Evolutionary conservation across 768 basidiomycete species (phyloP).

Genomic region (Phylloporus rhodoxanthus): DNA sequence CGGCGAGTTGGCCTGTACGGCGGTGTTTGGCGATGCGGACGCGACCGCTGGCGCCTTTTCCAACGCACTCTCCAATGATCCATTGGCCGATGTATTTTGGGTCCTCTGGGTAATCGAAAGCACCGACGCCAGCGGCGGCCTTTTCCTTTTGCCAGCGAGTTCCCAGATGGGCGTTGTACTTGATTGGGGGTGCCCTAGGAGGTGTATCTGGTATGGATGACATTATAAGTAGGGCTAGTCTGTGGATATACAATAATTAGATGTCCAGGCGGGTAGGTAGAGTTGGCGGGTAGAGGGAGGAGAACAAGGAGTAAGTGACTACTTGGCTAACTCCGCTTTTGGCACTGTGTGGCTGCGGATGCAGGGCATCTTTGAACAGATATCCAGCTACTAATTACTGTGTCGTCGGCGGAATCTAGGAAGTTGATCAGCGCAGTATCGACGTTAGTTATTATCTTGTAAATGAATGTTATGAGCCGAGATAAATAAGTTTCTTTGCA

Average conservation of each 20-base stretch:
- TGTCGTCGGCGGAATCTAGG: not conserved
- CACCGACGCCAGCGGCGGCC: constrained; percentile 66
- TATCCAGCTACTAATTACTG: not conserved
- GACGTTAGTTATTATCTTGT: not conserved
- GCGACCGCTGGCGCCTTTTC: constrained; percentile 89
- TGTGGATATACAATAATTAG: not conserved
- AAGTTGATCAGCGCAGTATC: constrained; percentile 11
- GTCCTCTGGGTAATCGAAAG: constrained; percentile 80
- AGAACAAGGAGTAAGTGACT: not conserved
- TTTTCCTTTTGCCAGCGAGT: constrained; percentile 88
- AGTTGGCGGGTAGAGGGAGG: constrained; percentile 8
- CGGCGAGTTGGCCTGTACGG: constrained; percentile 84
- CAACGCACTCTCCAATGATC: constrained; percentile 90
- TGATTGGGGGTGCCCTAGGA: constrained; percentile 65
- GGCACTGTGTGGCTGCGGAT: not conserved
- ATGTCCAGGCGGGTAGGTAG: not conserved
- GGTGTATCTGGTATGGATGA: constrained; percentile 43
- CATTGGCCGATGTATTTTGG: constrained; percentile 86
- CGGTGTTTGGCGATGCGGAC: constrained; percentile 91
- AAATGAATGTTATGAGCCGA: not conserved
- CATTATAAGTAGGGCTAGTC: constrained; percentile 19
- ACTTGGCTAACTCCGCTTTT: constrained; percentile 6
- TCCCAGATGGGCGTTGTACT: constrained; percentile 63
- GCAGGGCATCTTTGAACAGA: not conserved
- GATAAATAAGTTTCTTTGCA: not conserved